Conservation (phyloP, 75 land plant genomes). For the Pinus taeda region DNA sequence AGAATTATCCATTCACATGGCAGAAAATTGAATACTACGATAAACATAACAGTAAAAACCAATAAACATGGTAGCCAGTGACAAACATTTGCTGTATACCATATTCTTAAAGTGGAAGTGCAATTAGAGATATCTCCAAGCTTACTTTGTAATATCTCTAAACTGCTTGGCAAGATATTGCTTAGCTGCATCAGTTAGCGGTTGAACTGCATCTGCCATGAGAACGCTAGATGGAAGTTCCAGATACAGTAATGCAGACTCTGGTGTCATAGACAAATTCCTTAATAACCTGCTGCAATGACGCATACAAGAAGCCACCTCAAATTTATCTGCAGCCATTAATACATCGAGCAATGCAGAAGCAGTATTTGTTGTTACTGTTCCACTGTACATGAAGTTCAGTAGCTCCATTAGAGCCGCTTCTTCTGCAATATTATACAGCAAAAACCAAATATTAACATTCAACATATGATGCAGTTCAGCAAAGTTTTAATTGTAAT, state of each 20-base stretch:
- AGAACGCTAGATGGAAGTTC: constrained; percentile 93
- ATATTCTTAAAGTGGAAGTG: not conserved
- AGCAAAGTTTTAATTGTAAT: not conserved
- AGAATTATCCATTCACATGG: not conserved
- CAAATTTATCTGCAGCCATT: constrained; percentile 98
- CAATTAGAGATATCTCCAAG: not conserved
- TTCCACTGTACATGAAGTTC: constrained; percentile 91
- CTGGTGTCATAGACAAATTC: constrained; percentile 91
- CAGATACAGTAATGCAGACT: constrained; percentile 89
- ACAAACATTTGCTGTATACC: not conserved
- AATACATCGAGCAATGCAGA: constrained; percentile 84
- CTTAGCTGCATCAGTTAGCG: constrained; percentile 94
- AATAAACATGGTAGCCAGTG: not conserved
- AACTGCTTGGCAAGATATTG: constrained; percentile 71
- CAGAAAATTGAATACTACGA: not conserved
- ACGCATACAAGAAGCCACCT: constrained; percentile 98
- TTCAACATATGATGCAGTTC: not conserved
- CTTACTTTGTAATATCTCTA: constrained; percentile 84
- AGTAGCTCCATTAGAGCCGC: constrained; percentile 88
- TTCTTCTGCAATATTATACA: constrained; percentile 69
- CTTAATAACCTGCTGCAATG: constrained; percentile 81
- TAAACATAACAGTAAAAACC: not conserved
- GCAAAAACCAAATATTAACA: not conserved
- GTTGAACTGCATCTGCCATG: constrained; percentile 89
- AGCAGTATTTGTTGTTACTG: constrained; percentile 58